Evolutionary conservation across 176 grass and related monocot species (phyloP), one percentile per base, ranked within the genome.

Genomic region (Cocos nucifera): DNA sequence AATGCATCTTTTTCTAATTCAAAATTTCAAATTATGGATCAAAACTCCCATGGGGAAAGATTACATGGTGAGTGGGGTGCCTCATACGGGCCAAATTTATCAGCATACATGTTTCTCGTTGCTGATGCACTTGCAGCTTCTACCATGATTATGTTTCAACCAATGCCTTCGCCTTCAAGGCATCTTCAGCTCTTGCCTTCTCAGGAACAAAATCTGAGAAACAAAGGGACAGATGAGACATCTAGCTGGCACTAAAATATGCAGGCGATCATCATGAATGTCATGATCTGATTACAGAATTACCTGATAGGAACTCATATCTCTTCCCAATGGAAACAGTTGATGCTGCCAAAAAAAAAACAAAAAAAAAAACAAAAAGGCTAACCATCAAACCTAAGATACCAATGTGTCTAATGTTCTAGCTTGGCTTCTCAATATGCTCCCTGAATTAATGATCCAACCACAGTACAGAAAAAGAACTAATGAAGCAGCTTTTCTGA

Each of bases 281-380:
- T 35, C 7, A 35, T 9, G 32, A 8, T 44, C 35, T 44, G 35
- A 44, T 12, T 44, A 44, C 1, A 44, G 1, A 12, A 44, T 69
- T 49, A 95, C 89, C 85, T 80, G 82, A 95, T 10, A 95, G 77
- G 65, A 95, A 95, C 49, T 89, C 84, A 20, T 89, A 95, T 73
- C 63, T 71, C 60, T 62, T 89, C 67, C 77, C 58, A 27, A 28
- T 63, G 54, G 73, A 68, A 56, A 89, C 82, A 56, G 70, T 60
- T 49, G 77, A 75, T 73, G 90, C 90, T 95, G 85, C 63, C 21
- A 21, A 75, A 82, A 69, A 57, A 3, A 66, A 22, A 21, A n/a
- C n/a, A n/a, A n/a, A n/a, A n/a, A 21, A 75, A 82, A 69, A 57
- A 3, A 66, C 18, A 21, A 30, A 19, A 48, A 7, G 30, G 8